These are phyloP conservation scores for Alnus rubra DNA, from an alignment of 306 rosid species.

Conservation along the genomic window DNA sequence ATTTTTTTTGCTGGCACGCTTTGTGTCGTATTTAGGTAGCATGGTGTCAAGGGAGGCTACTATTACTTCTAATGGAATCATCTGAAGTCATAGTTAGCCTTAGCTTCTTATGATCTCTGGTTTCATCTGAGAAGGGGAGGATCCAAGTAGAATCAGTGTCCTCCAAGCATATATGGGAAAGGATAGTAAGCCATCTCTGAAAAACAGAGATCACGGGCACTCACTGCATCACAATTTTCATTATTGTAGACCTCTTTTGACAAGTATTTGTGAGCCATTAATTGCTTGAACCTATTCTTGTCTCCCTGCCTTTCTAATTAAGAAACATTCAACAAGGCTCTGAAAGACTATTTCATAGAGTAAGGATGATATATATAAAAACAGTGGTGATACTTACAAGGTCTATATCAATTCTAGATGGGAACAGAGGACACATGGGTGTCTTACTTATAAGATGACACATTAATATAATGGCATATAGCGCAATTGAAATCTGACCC, in stretches of 20 bases:
- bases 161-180: slow-evolving; percentile 23
- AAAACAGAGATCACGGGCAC: slow-evolving; percentile 8
- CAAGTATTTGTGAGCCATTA: slow-evolving; percentile 34
- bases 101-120: slow-evolving; percentile 43
- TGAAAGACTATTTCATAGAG: slow-evolving; percentile 26
- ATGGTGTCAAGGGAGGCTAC: too few species aligned
- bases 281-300: slow-evolving; percentile 20
- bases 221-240: slow-evolving; percentile 16
- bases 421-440: too few species aligned
- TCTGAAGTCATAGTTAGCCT: slow-evolving; percentile 23
- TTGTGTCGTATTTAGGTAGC: too few species aligned
- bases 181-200: slow-evolving; percentile 31
- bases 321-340: slow-evolving; percentile 45
- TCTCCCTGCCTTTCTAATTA: slow-evolving; percentile 1
- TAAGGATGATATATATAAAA: slow-evolving; percentile 25
- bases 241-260: slow-evolving; percentile 28
- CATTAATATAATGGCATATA: too few species aligned
- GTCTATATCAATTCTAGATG: background rate
- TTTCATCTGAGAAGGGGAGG: slow-evolving; percentile 42
- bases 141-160: slow-evolving; percentile 10
- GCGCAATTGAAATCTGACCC: too few species aligned
- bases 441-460: too few species aligned
- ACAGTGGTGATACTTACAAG: too few species aligned
- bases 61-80: too few species aligned
- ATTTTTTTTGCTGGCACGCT: too few species aligned